Evolutionary conservation across 768 basidiomycete genomes (phyloP).

Genomic region (Calocera viscosa): DNA sequence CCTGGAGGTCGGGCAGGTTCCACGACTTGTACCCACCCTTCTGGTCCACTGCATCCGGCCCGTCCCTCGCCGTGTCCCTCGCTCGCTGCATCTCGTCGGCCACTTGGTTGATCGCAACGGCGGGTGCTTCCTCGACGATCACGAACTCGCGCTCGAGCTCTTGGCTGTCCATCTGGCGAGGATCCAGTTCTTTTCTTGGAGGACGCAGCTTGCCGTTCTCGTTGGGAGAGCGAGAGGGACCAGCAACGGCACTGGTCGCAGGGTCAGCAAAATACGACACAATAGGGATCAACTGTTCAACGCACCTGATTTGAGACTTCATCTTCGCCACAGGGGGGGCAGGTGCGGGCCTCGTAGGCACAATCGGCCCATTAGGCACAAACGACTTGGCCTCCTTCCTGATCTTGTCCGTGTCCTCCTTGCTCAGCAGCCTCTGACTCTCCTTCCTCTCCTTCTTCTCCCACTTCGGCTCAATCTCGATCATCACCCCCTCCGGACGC

Average conservation of each 20-base stretch:
- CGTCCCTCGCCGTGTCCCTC: background rate
- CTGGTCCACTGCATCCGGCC: background rate
- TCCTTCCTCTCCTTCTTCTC: constrained; percentile 8
- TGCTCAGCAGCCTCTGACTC: background rate
- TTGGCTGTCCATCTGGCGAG: constrained; percentile 1
- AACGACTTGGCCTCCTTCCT: background rate
- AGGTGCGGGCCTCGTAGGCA: background rate
- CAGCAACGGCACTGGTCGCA: background rate
- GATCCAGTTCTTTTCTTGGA: background rate
- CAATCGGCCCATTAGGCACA: background rate
- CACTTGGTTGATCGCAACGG: constrained; percentile 3
- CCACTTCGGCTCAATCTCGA: background rate
- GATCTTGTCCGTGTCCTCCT: background rate
- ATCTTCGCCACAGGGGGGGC: background rate
- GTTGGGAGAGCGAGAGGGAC: background rate
- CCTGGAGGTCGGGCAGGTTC: background rate
- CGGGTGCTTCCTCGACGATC: constrained; percentile 5
- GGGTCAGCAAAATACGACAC: background rate
- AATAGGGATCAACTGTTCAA: background rate
- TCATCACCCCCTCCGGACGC: background rate
- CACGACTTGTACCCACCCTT: constrained; percentile 1
- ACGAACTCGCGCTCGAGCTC: constrained; percentile 8
- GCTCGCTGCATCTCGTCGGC: constrained; percentile 6
- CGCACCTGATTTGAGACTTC: background rate
- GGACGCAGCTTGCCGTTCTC: background rate